Evolutionary conservation across 2,329 filamentous ascomycete species (phyloP), one percentile per base, ranked within the genome.

Genomic region (Neonectria neomacrospora): DNA sequence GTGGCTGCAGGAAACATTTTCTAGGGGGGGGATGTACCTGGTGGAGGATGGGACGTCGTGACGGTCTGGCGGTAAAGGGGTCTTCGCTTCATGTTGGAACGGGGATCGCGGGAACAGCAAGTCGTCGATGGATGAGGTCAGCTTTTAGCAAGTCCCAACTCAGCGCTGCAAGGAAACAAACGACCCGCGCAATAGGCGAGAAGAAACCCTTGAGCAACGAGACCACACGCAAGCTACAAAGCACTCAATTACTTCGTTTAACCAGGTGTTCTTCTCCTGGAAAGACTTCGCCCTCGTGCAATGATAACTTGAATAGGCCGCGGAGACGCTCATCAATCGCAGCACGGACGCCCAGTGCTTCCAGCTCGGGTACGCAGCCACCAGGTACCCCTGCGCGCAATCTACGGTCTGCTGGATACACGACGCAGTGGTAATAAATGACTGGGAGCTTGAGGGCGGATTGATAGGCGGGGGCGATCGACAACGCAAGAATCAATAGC

Each of bases 41-140:
- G 34, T 52, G 50, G 50, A 52, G 14, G 32, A 56, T 9, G 51
- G 28, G 51, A n/a, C n/a, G 52, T 39, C 39, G 39, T 16, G 51
- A 55, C n/a, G 9, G 23, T 41, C 41, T 53, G 23, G 59, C 54
- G 47, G 54, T 50, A 63, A 63, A 57, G 23, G 42, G 55, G 53
- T 20, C 20, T 30, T 48, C 32, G 37, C 37, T 41, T 48, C n/a
- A n/a, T n/a, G n/a, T n/a, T n/a, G 50, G 56, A 51, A 53, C 41
- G 57, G 50, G 28, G 41, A 30, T 28, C 22, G n/a, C 48, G 7
- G 41, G 50, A 54, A 54, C 16, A 14, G 55, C 18, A 50, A 42
- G 45, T 37, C 44, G 32, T 50, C 41, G 30, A 18, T 50, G 55
- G 34, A 51, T 37, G 10, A 37, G 20, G 37, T 39, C 42, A 28